These are phyloP conservation scores for Chaetomium globosum DNA, from an alignment of 2,329 filamentous ascomycete genomes.

Conservation along the genomic window DNA sequence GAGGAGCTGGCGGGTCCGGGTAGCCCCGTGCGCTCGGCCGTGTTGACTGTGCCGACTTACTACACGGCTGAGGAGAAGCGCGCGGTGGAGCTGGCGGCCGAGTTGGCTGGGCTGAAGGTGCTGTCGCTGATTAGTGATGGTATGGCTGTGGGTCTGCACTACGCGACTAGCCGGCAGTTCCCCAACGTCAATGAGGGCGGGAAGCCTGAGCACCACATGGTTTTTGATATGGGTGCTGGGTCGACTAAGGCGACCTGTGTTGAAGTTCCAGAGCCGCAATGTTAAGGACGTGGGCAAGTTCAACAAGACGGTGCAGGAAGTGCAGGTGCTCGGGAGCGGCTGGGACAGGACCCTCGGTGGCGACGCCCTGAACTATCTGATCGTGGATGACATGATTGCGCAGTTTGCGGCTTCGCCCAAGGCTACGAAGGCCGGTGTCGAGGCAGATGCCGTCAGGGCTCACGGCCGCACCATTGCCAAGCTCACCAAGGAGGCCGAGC, in stretches of 20 bases:
- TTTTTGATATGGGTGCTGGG: conserved; percentile 98
- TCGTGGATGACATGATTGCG: conserved; percentile 84
- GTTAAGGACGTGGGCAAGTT: conserved; percentile 91
- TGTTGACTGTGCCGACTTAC: conserved; percentile 87
- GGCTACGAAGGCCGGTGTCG: conserved; percentile 66
- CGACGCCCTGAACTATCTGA: conserved; percentile 82
- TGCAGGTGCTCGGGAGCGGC: conserved; percentile 81
- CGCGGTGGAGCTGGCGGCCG: conserved; percentile 79
- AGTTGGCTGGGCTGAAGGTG: conserved; percentile 84
- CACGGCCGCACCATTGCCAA: conserved; percentile 87
- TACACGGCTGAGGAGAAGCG: conserved; percentile 90
- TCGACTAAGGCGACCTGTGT: conserved; percentile 86
- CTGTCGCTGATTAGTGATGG: conserved; percentile 86
- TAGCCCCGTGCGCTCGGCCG: conserved; percentile 73
- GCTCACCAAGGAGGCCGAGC: conserved; percentile 90
- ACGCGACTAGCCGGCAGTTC: conserved; percentile 88
- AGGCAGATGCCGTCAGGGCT: conserved; percentile 63
- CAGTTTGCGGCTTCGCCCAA: conserved; percentile 73
- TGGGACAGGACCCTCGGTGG: conserved; percentile 92
- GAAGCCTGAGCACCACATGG: conserved; percentile 86
- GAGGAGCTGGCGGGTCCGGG: conserved; percentile 78
- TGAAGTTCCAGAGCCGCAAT: conserved; percentile 84
- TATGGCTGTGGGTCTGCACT: conserved; percentile 89
- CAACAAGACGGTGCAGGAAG: conserved; percentile 96
- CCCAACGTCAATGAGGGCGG: conserved; percentile 78